These are phyloP conservation scores for Lasiodiplodia theobromae DNA, from an alignment of 2,329 filamentous ascomycete species.

Conservation along the genomic window DNA sequence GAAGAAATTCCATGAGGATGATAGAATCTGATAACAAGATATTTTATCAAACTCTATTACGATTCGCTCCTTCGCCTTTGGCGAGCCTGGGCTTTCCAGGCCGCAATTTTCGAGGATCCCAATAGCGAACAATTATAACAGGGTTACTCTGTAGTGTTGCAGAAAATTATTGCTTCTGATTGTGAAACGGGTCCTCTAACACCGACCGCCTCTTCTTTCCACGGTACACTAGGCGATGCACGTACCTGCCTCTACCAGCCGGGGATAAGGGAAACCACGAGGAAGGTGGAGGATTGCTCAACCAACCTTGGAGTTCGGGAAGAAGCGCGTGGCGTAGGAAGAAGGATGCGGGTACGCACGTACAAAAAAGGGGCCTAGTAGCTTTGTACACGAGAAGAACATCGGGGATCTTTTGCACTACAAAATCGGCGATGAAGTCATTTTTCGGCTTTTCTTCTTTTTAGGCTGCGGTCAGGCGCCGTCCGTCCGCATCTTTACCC, in stretches of 20 bases:
- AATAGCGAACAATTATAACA: not conserved
- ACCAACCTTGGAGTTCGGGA: not conserved
- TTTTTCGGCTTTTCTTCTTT: not conserved
- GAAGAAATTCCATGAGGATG: not conserved
- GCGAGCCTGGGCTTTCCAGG: not conserved
- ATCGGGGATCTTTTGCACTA: not conserved
- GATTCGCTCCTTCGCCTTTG: not conserved
- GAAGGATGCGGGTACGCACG: not conserved
- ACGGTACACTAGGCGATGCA: not conserved
- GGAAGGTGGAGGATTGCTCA: not conserved
- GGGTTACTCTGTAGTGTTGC: not conserved
- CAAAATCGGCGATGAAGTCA: not conserved
- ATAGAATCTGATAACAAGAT: not conserved
- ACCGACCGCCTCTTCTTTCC: not conserved
- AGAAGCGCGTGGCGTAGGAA: not conserved
- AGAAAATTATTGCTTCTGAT: not conserved
- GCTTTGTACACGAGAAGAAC: not conserved
- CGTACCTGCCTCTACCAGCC: not conserved
- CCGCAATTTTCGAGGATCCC: not conserved
- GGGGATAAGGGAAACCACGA: not conserved
- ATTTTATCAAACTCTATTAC: not conserved
- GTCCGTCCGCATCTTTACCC: not conserved
- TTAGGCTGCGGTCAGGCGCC: not conserved
- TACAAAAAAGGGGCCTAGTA: not conserved
- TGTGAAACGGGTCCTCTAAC: not conserved